Evolutionary conservation across 176 grass and related monocot species (phyloP).

Genomic region (Hsuehochloa calcarea): DNA sequence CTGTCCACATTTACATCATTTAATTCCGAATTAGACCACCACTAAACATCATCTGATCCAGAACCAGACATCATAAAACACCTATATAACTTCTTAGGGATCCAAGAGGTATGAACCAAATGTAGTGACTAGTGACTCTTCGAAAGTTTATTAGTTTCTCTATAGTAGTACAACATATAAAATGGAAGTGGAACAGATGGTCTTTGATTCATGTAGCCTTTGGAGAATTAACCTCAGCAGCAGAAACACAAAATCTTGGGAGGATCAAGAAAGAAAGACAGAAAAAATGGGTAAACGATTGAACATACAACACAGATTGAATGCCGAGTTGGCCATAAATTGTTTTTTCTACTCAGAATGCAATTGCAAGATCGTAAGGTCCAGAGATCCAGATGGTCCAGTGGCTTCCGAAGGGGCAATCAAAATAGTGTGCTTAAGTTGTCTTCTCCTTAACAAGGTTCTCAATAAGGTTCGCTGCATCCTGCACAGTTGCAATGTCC

Average conservation of each 20-base stretch:
- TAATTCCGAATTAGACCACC: background rate
- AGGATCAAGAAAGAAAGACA: slow-evolving; percentile 31
- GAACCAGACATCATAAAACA: background rate
- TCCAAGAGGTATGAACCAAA: background rate
- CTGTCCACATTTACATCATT: background rate
- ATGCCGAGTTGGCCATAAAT: slow-evolving; percentile 2
- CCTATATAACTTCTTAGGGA: background rate
- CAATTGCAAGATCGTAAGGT: slow-evolving; percentile 7
- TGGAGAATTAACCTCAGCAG: slow-evolving; percentile 17
- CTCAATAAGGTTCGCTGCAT: slow-evolving; percentile 57
- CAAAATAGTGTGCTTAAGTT: background rate
- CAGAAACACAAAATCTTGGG: slow-evolving; percentile 36
- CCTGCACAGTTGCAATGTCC: slow-evolving; percentile 55
- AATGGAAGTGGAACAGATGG: slow-evolving; percentile 2
- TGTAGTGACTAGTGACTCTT: background rate
- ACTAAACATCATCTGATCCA: background rate
- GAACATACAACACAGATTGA: slow-evolving; percentile 33
- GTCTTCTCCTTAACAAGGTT: slow-evolving; percentile 49
- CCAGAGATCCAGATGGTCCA: background rate
- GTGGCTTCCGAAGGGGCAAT: background rate
- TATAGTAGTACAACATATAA: slow-evolving; percentile 23
- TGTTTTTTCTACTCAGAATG: background rate
- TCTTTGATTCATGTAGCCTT: slow-evolving; percentile 23
- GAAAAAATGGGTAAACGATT: slow-evolving; percentile 15
- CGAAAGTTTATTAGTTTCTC: slow-evolving; percentile 13